Conservation (phyloP, 2,329 filamentous ascomycete genomes). For the Zasmidium angulare region DNA sequence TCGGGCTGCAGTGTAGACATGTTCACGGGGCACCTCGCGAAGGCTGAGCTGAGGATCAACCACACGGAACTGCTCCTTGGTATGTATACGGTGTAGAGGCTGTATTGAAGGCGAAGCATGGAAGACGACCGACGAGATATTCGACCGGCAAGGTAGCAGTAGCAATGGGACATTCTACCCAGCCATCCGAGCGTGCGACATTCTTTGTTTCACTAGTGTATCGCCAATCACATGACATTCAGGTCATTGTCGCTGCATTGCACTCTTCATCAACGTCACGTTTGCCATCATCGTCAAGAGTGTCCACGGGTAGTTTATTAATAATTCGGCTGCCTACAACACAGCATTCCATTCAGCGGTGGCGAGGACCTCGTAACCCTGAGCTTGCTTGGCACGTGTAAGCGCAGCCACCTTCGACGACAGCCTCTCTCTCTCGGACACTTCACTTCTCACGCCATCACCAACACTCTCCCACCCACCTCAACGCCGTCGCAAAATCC, state of each 20-base stretch:
- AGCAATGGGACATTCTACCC: too few relatives aligned
- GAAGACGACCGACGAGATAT: too few relatives aligned
- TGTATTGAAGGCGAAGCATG: too few relatives aligned
- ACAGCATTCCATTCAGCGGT: background rate
- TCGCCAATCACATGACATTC: background rate
- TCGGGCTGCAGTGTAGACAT: too few relatives aligned
- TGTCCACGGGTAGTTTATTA: background rate
- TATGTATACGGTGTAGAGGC: too few relatives aligned
- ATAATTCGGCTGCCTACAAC: background rate
- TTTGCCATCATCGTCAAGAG: background rate
- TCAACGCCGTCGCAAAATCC: background rate
- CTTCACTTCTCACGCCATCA: constrained; percentile 1
- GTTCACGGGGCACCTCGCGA: too few relatives aligned
- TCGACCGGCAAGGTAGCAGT: too few relatives aligned
- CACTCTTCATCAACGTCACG: background rate
- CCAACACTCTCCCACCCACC: background rate
- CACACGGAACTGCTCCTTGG: too few relatives aligned
- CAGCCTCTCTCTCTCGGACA: background rate
- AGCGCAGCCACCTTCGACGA: background rate
- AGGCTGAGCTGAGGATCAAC: too few relatives aligned
- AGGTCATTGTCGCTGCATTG: background rate
- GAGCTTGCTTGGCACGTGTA: background rate
- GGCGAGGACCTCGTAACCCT: background rate
- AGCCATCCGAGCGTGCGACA: too few relatives aligned
- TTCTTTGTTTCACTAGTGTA: background rate